Evolutionary conservation across 257 asterid genomes (phyloP).

Genomic region (Rhazya stricta): DNA sequence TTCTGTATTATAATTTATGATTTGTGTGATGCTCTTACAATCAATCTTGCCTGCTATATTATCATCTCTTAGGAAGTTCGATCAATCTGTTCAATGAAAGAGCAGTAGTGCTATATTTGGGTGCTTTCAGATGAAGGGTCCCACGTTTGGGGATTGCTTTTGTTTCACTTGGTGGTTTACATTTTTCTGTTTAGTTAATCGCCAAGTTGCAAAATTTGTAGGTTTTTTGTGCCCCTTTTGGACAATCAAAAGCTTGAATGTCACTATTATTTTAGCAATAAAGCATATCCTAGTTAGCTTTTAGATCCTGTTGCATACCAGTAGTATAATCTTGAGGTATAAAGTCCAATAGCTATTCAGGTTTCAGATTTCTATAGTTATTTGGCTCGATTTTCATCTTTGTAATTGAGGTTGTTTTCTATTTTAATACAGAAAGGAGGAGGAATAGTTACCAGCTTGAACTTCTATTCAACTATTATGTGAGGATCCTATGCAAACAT

Average conservation of each 20-base stretch:
- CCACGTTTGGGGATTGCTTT: background rate
- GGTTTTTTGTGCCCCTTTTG: background rate
- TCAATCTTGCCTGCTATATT: background rate
- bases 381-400: background rate
- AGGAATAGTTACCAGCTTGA: conserved; percentile 69
- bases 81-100: background rate
- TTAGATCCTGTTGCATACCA: background rate
- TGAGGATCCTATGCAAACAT: conserved; percentile 52
- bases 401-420: background rate
- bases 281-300: background rate
- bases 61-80: background rate
- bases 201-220: background rate
- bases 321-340: background rate
- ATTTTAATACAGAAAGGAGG: conserved; percentile 64
- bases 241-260: background rate
- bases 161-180: background rate
- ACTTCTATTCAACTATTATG: conserved; percentile 62
- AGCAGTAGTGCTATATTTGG: background rate
- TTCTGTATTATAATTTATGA: background rate
- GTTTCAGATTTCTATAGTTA: background rate
- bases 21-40: background rate
- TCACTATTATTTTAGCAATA: background rate
- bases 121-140: background rate
- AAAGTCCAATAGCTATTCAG: background rate
- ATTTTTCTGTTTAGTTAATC: background rate